A percentile compares a stretch with the other conserved stretches of the same genome.
Conservation (phyloP, 164 flowering plant species). For the Berberis vulgaris region DNA sequence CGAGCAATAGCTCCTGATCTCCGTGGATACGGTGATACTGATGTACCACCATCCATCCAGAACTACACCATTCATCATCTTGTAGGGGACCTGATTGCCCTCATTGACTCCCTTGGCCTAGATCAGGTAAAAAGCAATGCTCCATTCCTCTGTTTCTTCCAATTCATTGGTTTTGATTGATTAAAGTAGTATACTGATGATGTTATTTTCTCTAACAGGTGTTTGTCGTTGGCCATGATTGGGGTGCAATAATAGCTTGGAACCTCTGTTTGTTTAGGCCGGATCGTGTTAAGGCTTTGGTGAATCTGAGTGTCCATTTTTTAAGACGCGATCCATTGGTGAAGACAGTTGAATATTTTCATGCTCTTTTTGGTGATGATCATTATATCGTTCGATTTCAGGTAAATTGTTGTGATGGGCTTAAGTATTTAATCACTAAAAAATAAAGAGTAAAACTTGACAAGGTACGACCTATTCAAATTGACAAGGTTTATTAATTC, state of each 20-base stretch:
- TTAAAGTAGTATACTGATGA: background rate
- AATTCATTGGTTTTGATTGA: background rate
- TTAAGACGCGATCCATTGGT: constrained; percentile 27
- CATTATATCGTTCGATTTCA: constrained; percentile 59
- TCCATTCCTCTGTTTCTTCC: background rate
- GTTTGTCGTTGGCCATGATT: constrained; percentile 70
- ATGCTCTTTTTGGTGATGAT: constrained; percentile 15
- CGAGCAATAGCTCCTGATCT: constrained; percentile 46
- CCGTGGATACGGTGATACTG: constrained; percentile 47
- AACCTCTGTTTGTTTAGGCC: constrained; percentile 47
- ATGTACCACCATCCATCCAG: constrained; percentile 28
- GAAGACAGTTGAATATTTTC: constrained; percentile 21
- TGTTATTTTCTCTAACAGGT: constrained; percentile 10
- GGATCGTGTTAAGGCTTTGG: constrained; percentile 53
- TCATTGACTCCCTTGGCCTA: constrained; percentile 44
- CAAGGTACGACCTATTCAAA: background rate
- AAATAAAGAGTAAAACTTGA: background rate
- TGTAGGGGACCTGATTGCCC: constrained; percentile 62
- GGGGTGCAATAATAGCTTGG: constrained; percentile 73
- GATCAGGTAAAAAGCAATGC: constrained; percentile 11
- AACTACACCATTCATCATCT: constrained; percentile 44
- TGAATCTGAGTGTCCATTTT: constrained; percentile 40
- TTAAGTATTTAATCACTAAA: background rate
- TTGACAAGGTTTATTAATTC: background rate
- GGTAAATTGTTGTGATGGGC: constrained; percentile 16